Evolutionary conservation across 805 yeast genomes (phyloP), one percentile per base, ranked within the genome.

Genomic region (Ogataea nonfermentans): DNA sequence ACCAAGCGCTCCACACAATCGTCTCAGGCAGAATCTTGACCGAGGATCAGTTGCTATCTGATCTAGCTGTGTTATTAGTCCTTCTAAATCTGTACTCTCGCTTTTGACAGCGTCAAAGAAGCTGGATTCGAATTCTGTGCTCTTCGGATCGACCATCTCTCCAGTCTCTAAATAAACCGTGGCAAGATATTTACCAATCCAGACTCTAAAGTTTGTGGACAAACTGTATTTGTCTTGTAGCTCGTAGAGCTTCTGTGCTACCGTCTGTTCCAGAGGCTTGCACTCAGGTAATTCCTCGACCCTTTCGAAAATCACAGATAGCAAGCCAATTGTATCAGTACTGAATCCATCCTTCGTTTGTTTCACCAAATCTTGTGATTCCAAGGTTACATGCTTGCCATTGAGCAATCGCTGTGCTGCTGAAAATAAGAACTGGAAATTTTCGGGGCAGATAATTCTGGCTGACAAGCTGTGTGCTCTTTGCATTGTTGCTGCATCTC

Each of bases 171-270:
- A 41, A 40, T 63, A 63, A 27, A 44, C 61, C 4, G 41, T 15
- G 1, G 65, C 68, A 11, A 66, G 41, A 32, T 49, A 51, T n/a
- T 49, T 45, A 0, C 59, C 66, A 26, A 60, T 57, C 69, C 68
- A 65, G 1, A 48, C n/a, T 1, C 46, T 40, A 34, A 64, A 55
- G 0, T 32, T 6, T 1, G 24, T 31, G 6, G 53, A 43, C n/a
- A 55, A 17, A 7, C 30, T 10, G 3, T 16, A 6, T 0, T 42
- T n/a, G 27, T 40, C 41, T 25, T 53, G 58, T 2, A 54, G 29
- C 10, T 46, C 40, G 36, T 49, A 59, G 1, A 59, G 22, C 3
- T 33, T 33, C 28, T 52, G 53, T n/a, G 52, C 52, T 11, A 24
- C 29, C 4, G 17, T 20, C 9, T 12, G 33, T 10, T n/a, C n/a